Evolutionary conservation across 768 basidiomycete species (phyloP), one percentile per base, ranked within the genome.

Genomic region (Lenzites betulinus): DNA sequence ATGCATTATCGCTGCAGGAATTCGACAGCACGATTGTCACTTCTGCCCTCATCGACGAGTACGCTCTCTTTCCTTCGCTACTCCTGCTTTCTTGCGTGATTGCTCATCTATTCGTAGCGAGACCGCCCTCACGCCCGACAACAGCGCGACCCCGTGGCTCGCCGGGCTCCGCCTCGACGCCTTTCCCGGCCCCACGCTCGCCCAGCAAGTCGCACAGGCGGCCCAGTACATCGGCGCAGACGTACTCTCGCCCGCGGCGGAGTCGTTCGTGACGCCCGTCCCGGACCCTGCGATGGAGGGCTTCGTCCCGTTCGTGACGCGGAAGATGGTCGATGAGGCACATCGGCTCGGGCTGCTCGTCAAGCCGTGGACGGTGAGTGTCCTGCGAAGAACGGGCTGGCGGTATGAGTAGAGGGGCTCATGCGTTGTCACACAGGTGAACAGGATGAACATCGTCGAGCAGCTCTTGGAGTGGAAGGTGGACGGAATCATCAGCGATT

Each of bases 401-500:
- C n/a, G 15, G 11, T 11, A 42, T 3, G 43, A 5, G 43, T 5
- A 44, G 2, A 16, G 6, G 30, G 30, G 30, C 38, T 39, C 36
- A 28, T 9, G 35, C 44, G n/a, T 1, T 13, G 13, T 18, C 2
- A 20, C 39, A 49, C 67, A 90, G 88, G 79, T 88, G 59, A 84
- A 92, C 68, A 75, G 78, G 20, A 74, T 89, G 58, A 85, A 82
- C 65, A 75, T 84, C 38, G 80, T 82, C 2, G 83, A 88, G n/a
- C 78, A 85, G 63, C 69, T 92, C 42, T 55, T 86, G 35, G 77
- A 78, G 16, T 81, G 80, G 76, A 83, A 83, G 3, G 85, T 84
- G 0, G 90, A 92, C 70, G 91, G 90, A 0, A 82, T 93, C 57
- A 92, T 93, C 66, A 85, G 89, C 5, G 90, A 93, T 69, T 90